Evolutionary conservation across 2,329 filamentous ascomycete genomes (phyloP).

Genomic region (Emergomyces orientalis): DNA sequence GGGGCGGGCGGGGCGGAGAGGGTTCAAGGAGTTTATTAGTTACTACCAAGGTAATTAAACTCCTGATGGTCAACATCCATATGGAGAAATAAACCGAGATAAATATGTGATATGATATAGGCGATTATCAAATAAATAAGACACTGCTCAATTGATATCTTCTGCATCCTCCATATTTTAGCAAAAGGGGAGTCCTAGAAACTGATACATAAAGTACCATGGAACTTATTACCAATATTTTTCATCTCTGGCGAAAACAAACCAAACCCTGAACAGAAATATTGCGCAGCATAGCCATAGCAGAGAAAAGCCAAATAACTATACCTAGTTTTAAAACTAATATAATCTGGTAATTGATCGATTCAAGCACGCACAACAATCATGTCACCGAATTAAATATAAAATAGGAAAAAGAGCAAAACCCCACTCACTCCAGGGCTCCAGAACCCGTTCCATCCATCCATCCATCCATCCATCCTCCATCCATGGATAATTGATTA

Average conservation of each 20-base stretch:
- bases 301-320: neutral
- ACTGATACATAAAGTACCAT: too few relatives aligned
- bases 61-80: too few relatives aligned
- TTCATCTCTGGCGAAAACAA: neutral
- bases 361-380: neutral
- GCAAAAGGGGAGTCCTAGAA: neutral
- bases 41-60: too few relatives aligned
- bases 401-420: neutral
- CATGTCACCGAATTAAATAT: neutral
- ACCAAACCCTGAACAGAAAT: neutral
- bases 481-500: neutral
- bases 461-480: neutral
- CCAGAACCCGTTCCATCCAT: neutral
- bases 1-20: too few relatives aligned
- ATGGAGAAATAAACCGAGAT: neutral
- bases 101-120: neutral
- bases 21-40: too few relatives aligned
- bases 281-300: neutral
- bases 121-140: neutral
- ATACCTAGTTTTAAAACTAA: neutral
- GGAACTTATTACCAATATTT: neutral
- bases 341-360: neutral
- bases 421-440: slow-evolving; percentile 3
- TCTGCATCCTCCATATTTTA: neutral
- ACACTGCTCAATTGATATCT: neutral